Evolutionary conservation across 2,329 filamentous ascomycete species (phyloP).

Genomic region (Talaromyces sp.): DNA sequence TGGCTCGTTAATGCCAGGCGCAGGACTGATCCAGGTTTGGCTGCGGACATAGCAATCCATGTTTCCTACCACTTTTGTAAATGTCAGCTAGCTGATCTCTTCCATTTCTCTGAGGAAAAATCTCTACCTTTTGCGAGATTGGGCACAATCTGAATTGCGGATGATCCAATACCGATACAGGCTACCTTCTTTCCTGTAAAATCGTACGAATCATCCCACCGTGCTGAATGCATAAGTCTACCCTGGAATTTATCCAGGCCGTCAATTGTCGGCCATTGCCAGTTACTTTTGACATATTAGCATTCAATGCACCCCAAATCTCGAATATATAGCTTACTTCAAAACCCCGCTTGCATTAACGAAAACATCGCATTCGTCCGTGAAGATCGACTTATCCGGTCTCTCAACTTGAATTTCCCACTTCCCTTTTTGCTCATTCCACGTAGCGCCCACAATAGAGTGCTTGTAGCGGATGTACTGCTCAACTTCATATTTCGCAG

Average conservation of each 20-base stretch:
- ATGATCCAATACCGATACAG: constrained; percentile 29
- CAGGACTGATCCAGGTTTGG: constrained; percentile 8
- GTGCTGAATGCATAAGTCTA: constrained; percentile 32
- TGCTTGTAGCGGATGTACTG: constrained; percentile 30
- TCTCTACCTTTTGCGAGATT: neutral
- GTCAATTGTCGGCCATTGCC: constrained; percentile 28
- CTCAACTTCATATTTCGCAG: constrained; percentile 28
- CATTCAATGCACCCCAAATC: neutral
- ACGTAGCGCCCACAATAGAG: constrained; percentile 28
- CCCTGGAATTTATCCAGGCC: constrained; percentile 38
- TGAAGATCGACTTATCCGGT: constrained; percentile 14
- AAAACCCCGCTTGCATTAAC: constrained; percentile 33
- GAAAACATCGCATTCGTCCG: constrained; percentile 27
- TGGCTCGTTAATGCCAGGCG: constrained; percentile 12
- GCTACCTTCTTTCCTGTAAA: constrained; percentile 27
- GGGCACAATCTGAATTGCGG: constrained; percentile 26
- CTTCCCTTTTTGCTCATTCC: constrained; percentile 30
- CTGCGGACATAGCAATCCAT: constrained; percentile 13
- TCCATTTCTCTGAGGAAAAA: neutral
- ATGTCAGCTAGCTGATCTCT: neutral
- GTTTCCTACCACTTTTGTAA: neutral
- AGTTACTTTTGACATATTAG: neutral
- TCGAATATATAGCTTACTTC: constrained; percentile 20
- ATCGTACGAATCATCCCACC: constrained; percentile 33
- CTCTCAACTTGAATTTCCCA: constrained; percentile 31